phyloP scores from a whole-genome alignment of 23 red algal species.

The Gracilariopsis chorda region DNA sequence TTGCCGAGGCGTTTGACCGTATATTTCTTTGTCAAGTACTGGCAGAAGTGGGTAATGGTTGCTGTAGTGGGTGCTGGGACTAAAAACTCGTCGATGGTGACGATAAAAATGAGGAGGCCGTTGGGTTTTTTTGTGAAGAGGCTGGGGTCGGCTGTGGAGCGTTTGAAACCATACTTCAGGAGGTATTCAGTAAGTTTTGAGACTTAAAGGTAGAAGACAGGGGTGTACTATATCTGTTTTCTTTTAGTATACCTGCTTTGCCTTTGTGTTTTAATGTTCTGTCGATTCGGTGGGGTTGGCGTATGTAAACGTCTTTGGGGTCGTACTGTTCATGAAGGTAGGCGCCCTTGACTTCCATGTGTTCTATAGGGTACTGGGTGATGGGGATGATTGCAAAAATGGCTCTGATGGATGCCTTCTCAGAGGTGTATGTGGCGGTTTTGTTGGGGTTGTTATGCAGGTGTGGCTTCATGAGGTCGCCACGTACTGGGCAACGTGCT shows the following conservation, averaged over 20 bases:
- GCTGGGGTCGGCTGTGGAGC: background rate
- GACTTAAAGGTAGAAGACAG: background rate
- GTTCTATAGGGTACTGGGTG: background rate
- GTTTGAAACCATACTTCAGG: background rate
- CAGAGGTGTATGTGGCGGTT: background rate
- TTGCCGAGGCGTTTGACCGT: background rate
- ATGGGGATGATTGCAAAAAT: background rate
- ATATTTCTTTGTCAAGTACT: background rate
- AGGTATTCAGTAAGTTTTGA: background rate
- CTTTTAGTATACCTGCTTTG: background rate
- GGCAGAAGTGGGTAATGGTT: background rate
- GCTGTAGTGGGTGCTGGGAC: background rate
- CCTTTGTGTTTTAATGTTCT: background rate
- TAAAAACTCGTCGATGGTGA: constrained; percentile 10
- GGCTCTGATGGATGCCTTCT: constrained; percentile 3
- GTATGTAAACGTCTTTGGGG: background rate
- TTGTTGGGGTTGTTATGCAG: constrained; percentile 9
- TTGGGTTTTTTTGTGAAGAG: background rate
- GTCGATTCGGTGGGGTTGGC: background rate
- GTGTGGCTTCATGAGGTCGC: constrained; percentile 26
- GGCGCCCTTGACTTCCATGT: constrained; percentile 32
- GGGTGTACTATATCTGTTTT: background rate
- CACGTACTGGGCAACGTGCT: background rate
- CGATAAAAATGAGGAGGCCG: background rate
- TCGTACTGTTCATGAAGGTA: constrained; percentile 23